These are phyloP conservation scores for Diplodia scrobiculata DNA, from an alignment of 2,329 filamentous ascomycete species.

Conservation along the genomic window DNA sequence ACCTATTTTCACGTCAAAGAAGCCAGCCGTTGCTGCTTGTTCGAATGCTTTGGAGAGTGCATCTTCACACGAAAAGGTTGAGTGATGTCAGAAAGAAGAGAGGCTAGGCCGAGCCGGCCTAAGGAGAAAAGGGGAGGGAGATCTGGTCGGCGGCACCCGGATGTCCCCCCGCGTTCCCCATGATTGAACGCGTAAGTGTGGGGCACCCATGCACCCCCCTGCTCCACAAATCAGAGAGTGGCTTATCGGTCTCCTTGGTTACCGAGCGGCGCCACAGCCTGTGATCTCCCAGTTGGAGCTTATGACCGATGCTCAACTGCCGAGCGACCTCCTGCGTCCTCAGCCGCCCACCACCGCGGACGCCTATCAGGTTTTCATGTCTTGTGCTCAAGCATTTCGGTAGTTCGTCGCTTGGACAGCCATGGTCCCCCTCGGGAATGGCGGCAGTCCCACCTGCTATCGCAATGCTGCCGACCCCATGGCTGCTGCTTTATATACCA, in stretches of 20 bases:
- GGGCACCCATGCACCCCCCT: slow-evolving; percentile 1
- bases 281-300: not conserved
- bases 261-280: not conserved
- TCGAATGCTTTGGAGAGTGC: not conserved
- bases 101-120: not conserved
- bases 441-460: not conserved
- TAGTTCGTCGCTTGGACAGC: not conserved
- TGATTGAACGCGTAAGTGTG: not conserved
- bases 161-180: slow-evolving; percentile 8
- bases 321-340: not conserved
- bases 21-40: no score
- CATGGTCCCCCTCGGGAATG: slow-evolving; percentile 7
- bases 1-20: not conserved
- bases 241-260: not conserved
- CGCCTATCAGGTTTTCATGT: slow-evolving; percentile 17
- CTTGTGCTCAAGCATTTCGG: slow-evolving; percentile 10
- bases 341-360: not conserved
- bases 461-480: not conserved
- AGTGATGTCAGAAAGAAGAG: not conserved
- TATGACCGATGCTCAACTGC: slow-evolving; percentile 27
- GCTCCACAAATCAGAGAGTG: not conserved
- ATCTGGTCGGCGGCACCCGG: not conserved
- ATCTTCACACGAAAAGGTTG: not conserved
- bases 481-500: not conserved
- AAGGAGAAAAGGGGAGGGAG: not conserved